Evolutionary conservation across 164 flowering plant species (phyloP).

Genomic region (Vitis rotundifolia): DNA sequence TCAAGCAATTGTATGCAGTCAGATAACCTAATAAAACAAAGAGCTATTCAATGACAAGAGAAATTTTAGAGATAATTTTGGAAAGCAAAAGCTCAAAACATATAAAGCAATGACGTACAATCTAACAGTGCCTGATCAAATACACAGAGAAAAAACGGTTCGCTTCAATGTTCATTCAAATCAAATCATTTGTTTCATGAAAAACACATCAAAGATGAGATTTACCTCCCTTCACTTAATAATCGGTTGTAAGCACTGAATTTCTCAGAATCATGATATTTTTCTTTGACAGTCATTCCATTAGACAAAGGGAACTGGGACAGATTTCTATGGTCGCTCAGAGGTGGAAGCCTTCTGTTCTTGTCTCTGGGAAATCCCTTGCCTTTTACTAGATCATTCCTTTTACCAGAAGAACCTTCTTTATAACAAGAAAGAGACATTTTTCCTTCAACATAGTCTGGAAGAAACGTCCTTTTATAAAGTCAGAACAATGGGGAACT

Average conservation of each 20-base stretch:
- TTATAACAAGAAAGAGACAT: constrained; percentile 23
- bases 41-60: constrained; percentile 9
- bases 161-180: neutral
- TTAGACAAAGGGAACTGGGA: constrained; percentile 25
- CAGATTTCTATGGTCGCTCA: constrained; percentile 9
- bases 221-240: constrained; percentile 71
- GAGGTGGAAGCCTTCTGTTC: constrained; percentile 22
- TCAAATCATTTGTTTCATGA: constrained; percentile 1
- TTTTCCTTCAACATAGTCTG: constrained; percentile 34
- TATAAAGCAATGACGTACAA: too few species aligned
- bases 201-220: neutral
- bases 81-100: neutral
- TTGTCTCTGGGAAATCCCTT: constrained; percentile 24
- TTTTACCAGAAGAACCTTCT: constrained; percentile 28
- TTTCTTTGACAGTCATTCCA: constrained; percentile 22
- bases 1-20: constrained; percentile 76
- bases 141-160: neutral
- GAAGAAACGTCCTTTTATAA: constrained; percentile 11
- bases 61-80: neutral
- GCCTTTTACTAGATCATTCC: constrained; percentile 27
- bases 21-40: constrained; percentile 49
- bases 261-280: constrained; percentile 30
- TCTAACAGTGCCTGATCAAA: too few species aligned
- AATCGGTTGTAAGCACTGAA: constrained; percentile 50
- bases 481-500: constrained; percentile 3